Evolutionary conservation across 805 yeast species (phyloP), one percentile per base, ranked within the genome.

Genomic region (Dipodascus geniculatus): DNA sequence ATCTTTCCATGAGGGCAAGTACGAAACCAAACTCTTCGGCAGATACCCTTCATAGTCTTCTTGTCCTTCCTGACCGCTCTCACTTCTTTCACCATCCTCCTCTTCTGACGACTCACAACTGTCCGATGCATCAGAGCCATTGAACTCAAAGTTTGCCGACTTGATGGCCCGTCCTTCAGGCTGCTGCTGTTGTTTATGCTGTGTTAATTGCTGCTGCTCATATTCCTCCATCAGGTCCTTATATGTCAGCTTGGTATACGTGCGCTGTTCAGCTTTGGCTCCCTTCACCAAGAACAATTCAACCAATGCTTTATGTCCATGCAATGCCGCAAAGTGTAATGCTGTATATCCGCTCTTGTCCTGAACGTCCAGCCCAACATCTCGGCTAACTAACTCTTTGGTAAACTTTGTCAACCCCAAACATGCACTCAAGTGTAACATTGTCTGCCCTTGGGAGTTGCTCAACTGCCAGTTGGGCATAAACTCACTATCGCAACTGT

Each of bases 311-410:
- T 86, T 72, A 62, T 85, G 77, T 31, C 96, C 96, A 59, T 76
- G 74, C 60, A 90, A 66, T 31, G 88, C 79, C 0, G 97, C 96
- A 63, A 85, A 82, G 66, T 90, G 96, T 54, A 93, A 72, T 2
- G 99, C 96, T 0, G 96, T 83, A 57, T 79, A 79, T 1, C 96
- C 96, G 64, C 83, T 86, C 48, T 76, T 74, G 66, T 93, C 99
- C 61, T 78, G 79, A 49, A 75, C 72, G 66, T 87, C 90, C 49
- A 66, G 53, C 23, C 61, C 54, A 55, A 88, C 83, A 42, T 82
- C 83, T 44, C 70, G 79, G 51, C 76, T 80, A 2, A 90, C 71
- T 62, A 93, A 74, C 23, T 82, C 82, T 22, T 77, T 70, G 17
- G 80, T 78, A 53, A 93, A 73, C 33, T 76, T 74, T 47, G 71